Conservation (phyloP, 148 eudicot species). For the Spergularia bocconei region DNA sequence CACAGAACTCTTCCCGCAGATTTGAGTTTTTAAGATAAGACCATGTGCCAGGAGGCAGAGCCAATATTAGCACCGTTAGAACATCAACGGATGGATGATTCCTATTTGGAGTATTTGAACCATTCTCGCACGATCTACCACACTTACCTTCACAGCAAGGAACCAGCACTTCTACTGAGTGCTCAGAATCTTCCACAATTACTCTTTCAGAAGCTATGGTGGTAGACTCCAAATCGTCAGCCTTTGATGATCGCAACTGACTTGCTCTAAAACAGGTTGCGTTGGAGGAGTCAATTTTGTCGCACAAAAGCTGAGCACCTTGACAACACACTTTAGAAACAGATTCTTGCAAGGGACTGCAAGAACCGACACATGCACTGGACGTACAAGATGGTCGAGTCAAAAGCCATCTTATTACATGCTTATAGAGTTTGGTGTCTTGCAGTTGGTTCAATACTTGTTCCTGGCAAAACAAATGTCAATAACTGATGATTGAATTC, state of each 20-base stretch:
- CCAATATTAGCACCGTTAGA: conserved; percentile 38
- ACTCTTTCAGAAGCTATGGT: conserved; percentile 34
- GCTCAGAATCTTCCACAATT: conserved; percentile 19
- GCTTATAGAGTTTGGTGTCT: conserved; percentile 35
- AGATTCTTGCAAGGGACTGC: conserved; percentile 31
- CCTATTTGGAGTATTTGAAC: conserved; percentile 9
- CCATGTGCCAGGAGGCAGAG: conserved; percentile 50
- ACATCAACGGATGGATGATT: conserved; percentile 30
- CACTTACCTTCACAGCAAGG: conserved; percentile 31
- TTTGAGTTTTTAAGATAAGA: conserved; percentile 29
- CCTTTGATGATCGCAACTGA: conserved; percentile 18
- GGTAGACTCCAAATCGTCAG: conserved; percentile 22
- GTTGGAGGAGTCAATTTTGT: conserved; percentile 20
- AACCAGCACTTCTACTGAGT: conserved; percentile 34
- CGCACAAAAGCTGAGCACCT: conserved; percentile 41
- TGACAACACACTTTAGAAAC: conserved; percentile 39
- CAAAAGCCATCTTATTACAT: conserved; percentile 29
- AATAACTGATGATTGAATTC: no score
- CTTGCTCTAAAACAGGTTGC: conserved; percentile 17
- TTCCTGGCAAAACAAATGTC: conserved; percentile 31
- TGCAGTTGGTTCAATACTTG: conserved; percentile 45
- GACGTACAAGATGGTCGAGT: conserved; percentile 23
- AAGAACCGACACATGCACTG: conserved; percentile 9
- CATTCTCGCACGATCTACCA: conserved; percentile 16
- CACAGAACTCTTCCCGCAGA: conserved; percentile 28